These are phyloP conservation scores for Thelonectria olida DNA, from an alignment of 2,329 filamentous ascomycete genomes.

Conservation along the genomic window DNA sequence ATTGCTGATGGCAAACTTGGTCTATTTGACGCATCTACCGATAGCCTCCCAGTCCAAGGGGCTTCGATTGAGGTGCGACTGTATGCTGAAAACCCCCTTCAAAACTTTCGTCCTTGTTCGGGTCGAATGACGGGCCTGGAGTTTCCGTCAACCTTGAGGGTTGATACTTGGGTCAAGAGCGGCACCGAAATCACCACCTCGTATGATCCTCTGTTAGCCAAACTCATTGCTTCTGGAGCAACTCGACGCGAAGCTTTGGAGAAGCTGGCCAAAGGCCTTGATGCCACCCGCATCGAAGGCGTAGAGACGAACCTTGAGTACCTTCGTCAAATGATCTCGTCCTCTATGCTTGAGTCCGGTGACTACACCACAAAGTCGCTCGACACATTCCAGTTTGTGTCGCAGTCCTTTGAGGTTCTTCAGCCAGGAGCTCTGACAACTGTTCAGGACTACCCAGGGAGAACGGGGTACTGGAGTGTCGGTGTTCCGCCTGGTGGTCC, in stretches of 20 bases:
- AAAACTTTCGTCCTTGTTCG: slow-evolving; percentile 66
- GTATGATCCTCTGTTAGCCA: slow-evolving; percentile 82
- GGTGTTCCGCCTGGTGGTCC: slow-evolving; percentile 54
- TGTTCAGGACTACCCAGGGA: slow-evolving; percentile 52
- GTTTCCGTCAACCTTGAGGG: slow-evolving; percentile 62
- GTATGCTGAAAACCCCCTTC: slow-evolving; percentile 62
- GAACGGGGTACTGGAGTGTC: slow-evolving; percentile 48
- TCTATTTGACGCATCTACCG: slow-evolving; percentile 26
- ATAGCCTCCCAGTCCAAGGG: slow-evolving; percentile 23
- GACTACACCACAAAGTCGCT: slow-evolving; percentile 47
- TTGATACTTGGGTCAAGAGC: slow-evolving; percentile 73
- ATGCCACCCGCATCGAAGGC: slow-evolving; percentile 50
- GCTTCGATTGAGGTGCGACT: slow-evolving; percentile 51
- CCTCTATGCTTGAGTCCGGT: slow-evolving; percentile 39
- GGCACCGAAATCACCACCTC: slow-evolving; percentile 78
- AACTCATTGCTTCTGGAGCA: slow-evolving; percentile 73
- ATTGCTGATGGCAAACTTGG: slow-evolving; percentile 37
- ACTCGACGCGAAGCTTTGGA: slow-evolving; percentile 69
- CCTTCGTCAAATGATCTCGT: slow-evolving; percentile 41
- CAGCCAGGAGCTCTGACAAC: slow-evolving; percentile 48
- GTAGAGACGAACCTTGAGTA: slow-evolving; percentile 49
- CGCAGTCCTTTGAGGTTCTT: slow-evolving; percentile 47
- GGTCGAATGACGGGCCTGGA: slow-evolving; percentile 66
- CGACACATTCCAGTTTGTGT: slow-evolving; percentile 40
- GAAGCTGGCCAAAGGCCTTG: slow-evolving; percentile 69